Base-by-base conservation (phyloP, 2,329 filamentous ascomycete genomes). In the Colletotrichum simmondsii region DNA sequence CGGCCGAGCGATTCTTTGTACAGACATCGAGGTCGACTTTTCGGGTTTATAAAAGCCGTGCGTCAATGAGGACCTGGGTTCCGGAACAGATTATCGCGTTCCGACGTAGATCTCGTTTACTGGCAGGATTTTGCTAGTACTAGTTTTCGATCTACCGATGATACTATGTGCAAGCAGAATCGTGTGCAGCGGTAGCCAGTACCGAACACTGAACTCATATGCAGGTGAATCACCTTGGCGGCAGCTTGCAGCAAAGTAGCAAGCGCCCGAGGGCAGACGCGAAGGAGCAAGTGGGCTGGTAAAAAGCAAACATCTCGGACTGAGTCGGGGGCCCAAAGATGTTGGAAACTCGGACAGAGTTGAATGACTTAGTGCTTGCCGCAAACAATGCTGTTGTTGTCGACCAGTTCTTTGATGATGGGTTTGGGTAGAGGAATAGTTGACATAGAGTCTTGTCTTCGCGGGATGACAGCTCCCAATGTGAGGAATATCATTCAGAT, bases 261-360 rank as follows among this genome's bases (percentile, higher is more conserved):
- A 42, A 37, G 37, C 59, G 24, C 49, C 46, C 59, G 65, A 71
- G 42, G 16, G 35, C n/a, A 16, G 22, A 71, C 52, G 62, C 68
- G 72, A 67, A 67, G 68, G 59, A 26, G 37, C n/a, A 16, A n/a
- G 49, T 22, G 26, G 24, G 6, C 14, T n/a, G 26, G 24, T 10
- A 35, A 46, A 64, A 62, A 67, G 62, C 68, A 73, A 73, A 68
- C 68, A 73, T 26, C 26, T 37, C 26, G 53, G 52, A n/a, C 26
- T 49, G 37, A 12, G 24, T 57, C 46, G 57, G 22, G 24, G 28
- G 35, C 32, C 42, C 11, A 28, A 49, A n/a, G 26, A 16, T n/a
- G 24, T 42, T 7, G 37, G 37, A 42, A 42, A 42, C 42, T 49
- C 19, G 24, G 57, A 11, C 26, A 66, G 46, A 62, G 71, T 28